Evolutionary conservation across 345 rosid genomes (phyloP), one percentile per base, ranked within the genome.

Genomic region (Eucalyptus grandis): DNA sequence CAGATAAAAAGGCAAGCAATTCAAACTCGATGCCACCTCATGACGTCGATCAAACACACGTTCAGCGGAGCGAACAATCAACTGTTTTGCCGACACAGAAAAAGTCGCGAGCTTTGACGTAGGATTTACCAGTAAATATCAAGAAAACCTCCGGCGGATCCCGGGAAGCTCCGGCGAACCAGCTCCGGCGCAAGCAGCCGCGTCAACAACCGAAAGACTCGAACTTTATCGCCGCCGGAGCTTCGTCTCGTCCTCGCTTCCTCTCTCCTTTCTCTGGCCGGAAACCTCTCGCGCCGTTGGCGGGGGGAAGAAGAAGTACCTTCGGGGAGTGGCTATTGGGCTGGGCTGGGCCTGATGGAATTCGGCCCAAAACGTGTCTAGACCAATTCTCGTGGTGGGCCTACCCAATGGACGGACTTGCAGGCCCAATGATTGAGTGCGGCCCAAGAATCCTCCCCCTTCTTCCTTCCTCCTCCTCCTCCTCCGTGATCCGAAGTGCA

Each of bases 331-430:
- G 0, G 69, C 17, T 62, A 62, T 62, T 27, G 69, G n/a, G 16
- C 67, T 27, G 67, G 67, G 14, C 9, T 0, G 56, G 24, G 24
- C 56, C 56, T 10, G 1, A 53, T 11, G 7, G 6, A 11, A 1
- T 58, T 30, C 34, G 16, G 69, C 40, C 11, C 40, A n/a, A n/a
- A 31, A 0, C 1, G 0, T 15, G 80, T 15, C 34, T 62, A 3
- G 1, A 62, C 0, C 19, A 62, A 0, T 62, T 9, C 72, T 62
- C 0, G 2, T 8, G 80, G 6, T 31, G 80, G 80, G 37, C 80
- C 80, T 67, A 5, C 40, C 82, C 82, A 34, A 69, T 9, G 44
- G 22, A 69, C 81, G 7, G 37, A 69, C 81, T 69, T 34, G 24
- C 81, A 69, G 81, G 81, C 44, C 81, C 81, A 34, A 34, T 2